Evolutionary conservation across 257 asterid genomes (phyloP).

Genomic region (Verbena officinalis): DNA sequence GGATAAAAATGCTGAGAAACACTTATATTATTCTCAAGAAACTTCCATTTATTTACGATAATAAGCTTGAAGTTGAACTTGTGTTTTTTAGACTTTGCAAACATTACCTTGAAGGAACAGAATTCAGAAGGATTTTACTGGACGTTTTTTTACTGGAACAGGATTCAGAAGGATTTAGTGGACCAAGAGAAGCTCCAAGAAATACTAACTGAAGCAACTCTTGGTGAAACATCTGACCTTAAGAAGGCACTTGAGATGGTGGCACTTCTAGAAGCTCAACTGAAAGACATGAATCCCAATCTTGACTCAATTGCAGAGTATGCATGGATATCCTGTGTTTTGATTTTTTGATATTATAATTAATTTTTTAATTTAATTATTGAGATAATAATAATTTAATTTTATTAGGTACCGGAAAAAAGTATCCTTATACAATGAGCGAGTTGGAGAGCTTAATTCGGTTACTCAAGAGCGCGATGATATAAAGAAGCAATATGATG

Average conservation of each 20-base stretch:
- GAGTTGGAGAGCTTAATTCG: slow-evolving; percentile 82
- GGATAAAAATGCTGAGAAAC: too few species aligned
- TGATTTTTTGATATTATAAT: slow-evolving; percentile 6
- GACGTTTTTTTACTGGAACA: slow-evolving; percentile 31
- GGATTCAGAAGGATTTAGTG: slow-evolving; percentile 91
- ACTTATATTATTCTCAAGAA: too few species aligned
- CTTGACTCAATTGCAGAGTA: slow-evolving; percentile 98
- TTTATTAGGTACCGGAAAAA: slow-evolving; percentile 72
- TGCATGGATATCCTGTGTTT: slow-evolving; percentile 5
- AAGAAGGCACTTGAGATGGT: slow-evolving; percentile 81
- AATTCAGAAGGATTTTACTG: too few species aligned
- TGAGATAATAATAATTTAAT: slow-evolving; percentile 5
- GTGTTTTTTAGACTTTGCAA: too few species aligned
- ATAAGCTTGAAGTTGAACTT: too few species aligned
- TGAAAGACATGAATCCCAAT: slow-evolving; percentile 95
- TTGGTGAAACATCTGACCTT: slow-evolving; percentile 59
- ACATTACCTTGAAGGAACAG: too few species aligned
- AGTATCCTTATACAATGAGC: slow-evolving; percentile 73
- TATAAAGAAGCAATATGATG: slow-evolving; percentile 83
- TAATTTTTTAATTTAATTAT: not conserved
- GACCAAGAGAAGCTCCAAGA: slow-evolving; percentile 85
- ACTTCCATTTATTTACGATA: too few species aligned
- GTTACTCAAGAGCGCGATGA: slow-evolving; percentile 91
- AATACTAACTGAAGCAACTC: slow-evolving; percentile 61
- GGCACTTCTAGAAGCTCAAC: slow-evolving; percentile 88